Evolutionary conservation across 2,329 filamentous ascomycete genomes (phyloP).

Genomic region (Teratosphaeria zuluensis): DNA sequence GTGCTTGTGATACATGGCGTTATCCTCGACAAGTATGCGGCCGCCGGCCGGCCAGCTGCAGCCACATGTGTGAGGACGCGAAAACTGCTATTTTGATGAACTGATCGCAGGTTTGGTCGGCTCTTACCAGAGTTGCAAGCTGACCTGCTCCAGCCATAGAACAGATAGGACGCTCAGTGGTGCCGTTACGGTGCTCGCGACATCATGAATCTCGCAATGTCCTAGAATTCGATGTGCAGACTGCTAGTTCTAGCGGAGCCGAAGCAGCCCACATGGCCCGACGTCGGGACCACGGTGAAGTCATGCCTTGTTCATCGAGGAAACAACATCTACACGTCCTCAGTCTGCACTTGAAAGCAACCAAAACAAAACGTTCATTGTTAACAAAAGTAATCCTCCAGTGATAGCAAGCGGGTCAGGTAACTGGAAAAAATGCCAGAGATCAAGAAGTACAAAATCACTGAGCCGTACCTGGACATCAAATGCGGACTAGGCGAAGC

Average conservation of each 20-base stretch:
- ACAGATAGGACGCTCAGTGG: too few species aligned
- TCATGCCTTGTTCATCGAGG: neutral
- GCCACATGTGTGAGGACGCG: neutral
- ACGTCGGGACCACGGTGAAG: neutral
- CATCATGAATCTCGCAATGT: too few species aligned
- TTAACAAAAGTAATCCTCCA: too few species aligned
- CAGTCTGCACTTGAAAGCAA: too few species aligned
- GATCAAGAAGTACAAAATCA: slow-evolving; percentile 26
- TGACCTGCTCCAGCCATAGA: neutral
- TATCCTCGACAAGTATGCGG: neutral
- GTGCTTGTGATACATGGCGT: neutral
- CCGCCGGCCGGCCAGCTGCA: neutral
- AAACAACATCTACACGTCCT: neutral
- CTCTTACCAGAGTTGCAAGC: neutral
- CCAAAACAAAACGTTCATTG: too few species aligned
- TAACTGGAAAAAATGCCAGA: slow-evolving; percentile 17
- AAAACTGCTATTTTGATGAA: neutral
- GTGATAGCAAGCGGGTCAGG: too few species aligned
- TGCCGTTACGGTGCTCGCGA: too few species aligned
- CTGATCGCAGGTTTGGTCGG: neutral
- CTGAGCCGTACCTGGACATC: slow-evolving; percentile 46
- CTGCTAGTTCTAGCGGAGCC: neutral
- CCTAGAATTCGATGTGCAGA: neutral
- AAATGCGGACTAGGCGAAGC: slow-evolving; percentile 63
- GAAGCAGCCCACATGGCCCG: neutral